phyloP scores from a whole-genome alignment of 2,329 filamentous ascomycete species.

The Lachnum nothofagi region DNA sequence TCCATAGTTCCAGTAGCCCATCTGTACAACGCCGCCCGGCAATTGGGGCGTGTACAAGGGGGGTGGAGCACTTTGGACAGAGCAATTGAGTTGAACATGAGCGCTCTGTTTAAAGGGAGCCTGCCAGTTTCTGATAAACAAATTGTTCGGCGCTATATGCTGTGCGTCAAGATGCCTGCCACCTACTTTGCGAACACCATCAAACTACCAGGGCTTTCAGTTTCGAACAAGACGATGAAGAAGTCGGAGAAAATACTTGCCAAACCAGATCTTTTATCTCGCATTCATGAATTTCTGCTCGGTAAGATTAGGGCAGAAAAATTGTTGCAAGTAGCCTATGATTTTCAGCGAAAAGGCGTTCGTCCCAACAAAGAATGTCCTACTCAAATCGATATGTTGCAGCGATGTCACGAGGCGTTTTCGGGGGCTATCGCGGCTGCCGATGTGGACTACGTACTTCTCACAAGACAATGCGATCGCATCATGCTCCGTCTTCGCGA shows the following conservation, averaged over 20 bases:
- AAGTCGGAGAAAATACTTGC: background rate
- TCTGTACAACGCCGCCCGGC: background rate
- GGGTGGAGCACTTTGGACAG: background rate
- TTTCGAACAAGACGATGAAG: background rate
- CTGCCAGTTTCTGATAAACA: background rate
- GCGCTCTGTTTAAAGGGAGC: background rate
- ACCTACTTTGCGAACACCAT: background rate
- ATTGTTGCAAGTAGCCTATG: background rate
- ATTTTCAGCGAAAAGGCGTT: background rate
- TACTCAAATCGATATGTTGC: background rate
- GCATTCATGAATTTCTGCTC: background rate
- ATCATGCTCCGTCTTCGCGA: background rate
- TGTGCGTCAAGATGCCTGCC: background rate
- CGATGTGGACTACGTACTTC: background rate
- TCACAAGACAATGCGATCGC: background rate
- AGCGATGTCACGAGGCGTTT: background rate
- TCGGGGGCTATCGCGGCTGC: background rate
- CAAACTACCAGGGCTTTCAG: background rate
- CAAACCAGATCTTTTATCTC: background rate
- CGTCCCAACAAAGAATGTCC: background rate
- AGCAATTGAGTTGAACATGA: background rate
- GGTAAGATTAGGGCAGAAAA: background rate
- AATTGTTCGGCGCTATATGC: background rate
- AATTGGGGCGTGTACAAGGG: background rate
- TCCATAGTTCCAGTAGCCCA: background rate